These are phyloP conservation scores for Saccharomycopsis synnaedendra DNA, from an alignment of 805 yeast genomes.

Conservation along the genomic window DNA sequence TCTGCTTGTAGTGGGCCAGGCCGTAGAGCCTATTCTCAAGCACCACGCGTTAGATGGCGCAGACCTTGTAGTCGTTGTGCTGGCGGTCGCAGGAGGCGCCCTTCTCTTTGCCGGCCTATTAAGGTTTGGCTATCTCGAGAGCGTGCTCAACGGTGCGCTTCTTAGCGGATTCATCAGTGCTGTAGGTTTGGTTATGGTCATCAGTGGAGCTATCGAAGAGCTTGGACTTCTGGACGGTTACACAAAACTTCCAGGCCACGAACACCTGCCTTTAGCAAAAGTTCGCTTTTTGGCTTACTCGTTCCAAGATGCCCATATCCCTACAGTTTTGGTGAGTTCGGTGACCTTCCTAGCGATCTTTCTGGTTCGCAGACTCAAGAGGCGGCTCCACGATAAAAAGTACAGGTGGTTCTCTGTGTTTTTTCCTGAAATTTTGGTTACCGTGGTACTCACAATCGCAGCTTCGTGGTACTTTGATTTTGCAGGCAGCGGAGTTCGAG, in stretches of 20 bases:
- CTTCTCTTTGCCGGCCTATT: conserved; percentile 64
- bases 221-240: conserved; percentile 49
- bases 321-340: conserved; percentile 54
- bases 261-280: conserved; percentile 66
- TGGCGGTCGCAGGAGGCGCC: conserved; percentile 66
- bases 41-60: conserved; percentile 31
- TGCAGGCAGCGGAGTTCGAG: conserved; percentile 35
- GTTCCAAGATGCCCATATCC: conserved; percentile 30
- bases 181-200: conserved; percentile 73
- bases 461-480: conserved; percentile 22
- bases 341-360: conserved; percentile 36
- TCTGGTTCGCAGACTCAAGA: conserved; percentile 30
- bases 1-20: conserved; percentile 73
- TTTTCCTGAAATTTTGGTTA: conserved; percentile 76
- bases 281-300: conserved; percentile 43
- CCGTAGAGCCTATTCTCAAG: conserved; percentile 44
- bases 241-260: conserved; percentile 35
- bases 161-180: conserved; percentile 79
- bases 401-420: conserved; percentile 32
- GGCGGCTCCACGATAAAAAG: conserved; percentile 22
- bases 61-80: conserved; percentile 53
- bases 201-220: conserved; percentile 63
- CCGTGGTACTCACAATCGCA: conserved; percentile 58
- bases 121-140: conserved; percentile 80
- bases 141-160: conserved; percentile 64